Percentiles rank a stretch among this genome's conserved stretches.
Conservation (phyloP, 257 asterid species). For the Ballota nigra region DNA sequence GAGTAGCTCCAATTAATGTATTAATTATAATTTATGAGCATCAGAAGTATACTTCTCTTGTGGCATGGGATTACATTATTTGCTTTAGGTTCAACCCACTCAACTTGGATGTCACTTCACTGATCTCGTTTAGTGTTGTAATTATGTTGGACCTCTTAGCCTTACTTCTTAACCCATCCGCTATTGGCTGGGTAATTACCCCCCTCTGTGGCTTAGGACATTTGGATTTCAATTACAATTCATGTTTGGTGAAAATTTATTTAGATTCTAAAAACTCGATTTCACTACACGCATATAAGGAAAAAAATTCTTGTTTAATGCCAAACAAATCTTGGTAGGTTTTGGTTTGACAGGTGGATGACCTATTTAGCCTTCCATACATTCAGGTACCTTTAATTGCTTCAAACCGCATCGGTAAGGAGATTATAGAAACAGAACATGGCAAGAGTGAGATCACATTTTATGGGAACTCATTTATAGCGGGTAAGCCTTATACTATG, state of each 20-base stretch:
- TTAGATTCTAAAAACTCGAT: background rate
- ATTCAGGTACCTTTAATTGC: slow-evolving; percentile 89
- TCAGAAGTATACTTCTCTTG: background rate
- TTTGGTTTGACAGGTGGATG: background rate
- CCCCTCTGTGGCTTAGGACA: no score
- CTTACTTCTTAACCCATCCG: background rate
- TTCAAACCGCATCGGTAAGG: slow-evolving; percentile 91
- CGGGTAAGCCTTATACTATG: slow-evolving; percentile 50
- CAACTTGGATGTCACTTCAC: background rate
- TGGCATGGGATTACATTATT: background rate
- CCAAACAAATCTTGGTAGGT: no score
- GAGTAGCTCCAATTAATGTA: background rate
- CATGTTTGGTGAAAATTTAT: background rate
- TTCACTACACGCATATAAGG: background rate
- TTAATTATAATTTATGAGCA: background rate
- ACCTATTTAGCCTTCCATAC: background rate
- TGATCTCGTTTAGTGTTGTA: background rate
- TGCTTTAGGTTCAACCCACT: background rate
- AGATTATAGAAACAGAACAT: slow-evolving; percentile 75
- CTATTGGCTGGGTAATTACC: no score
- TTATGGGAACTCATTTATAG: slow-evolving; percentile 89
- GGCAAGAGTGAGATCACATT: slow-evolving; percentile 87
- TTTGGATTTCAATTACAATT: background rate
- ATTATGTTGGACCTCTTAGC: background rate
- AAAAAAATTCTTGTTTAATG: no score